Conservation (phyloP, 257 asterid species). For the Gentiana macrophylla region DNA sequence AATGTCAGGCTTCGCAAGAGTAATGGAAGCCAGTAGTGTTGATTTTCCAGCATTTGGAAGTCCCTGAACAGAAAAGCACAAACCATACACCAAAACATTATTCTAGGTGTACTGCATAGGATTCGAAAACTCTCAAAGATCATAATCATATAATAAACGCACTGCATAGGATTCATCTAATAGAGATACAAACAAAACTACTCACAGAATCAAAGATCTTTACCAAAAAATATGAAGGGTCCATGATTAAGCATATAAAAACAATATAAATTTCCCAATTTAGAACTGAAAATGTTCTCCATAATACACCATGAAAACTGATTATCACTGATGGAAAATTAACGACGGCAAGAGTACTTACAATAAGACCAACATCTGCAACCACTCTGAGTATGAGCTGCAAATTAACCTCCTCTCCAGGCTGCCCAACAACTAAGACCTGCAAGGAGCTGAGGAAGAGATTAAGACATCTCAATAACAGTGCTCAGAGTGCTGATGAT, state of each 20-base stretch:
- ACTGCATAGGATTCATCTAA: not conserved
- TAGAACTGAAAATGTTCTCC: not conserved
- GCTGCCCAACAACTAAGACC: constrained; percentile 75
- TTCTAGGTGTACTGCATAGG: not conserved
- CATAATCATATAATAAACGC: too few relatives aligned
- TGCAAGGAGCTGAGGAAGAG: constrained; percentile 24
- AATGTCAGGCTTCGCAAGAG: constrained; percentile 89
- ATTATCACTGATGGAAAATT: not conserved
- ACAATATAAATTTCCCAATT: too few relatives aligned
- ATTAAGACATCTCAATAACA: constrained; percentile 2
- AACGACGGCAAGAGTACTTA: constrained; percentile 28
- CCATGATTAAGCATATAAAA: too few relatives aligned
- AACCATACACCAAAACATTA: not conserved
- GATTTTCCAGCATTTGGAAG: constrained; percentile 99
- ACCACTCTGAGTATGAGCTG: constrained; percentile 89
- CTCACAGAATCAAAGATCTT: too few relatives aligned
- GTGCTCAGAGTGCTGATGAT: too few relatives aligned
- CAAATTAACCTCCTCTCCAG: constrained; percentile 86
- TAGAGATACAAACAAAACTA: too few relatives aligned
- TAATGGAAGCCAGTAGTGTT: constrained; percentile 75
- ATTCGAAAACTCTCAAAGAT: too few relatives aligned
- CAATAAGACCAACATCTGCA: constrained; percentile 97
- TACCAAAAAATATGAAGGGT: too few relatives aligned
- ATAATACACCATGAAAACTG: not conserved
- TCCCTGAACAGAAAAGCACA: constrained; percentile 42